These are phyloP conservation scores for Vitis amurensis DNA, from an alignment of 164 flowering plant species.

Conservation along the genomic window DNA sequence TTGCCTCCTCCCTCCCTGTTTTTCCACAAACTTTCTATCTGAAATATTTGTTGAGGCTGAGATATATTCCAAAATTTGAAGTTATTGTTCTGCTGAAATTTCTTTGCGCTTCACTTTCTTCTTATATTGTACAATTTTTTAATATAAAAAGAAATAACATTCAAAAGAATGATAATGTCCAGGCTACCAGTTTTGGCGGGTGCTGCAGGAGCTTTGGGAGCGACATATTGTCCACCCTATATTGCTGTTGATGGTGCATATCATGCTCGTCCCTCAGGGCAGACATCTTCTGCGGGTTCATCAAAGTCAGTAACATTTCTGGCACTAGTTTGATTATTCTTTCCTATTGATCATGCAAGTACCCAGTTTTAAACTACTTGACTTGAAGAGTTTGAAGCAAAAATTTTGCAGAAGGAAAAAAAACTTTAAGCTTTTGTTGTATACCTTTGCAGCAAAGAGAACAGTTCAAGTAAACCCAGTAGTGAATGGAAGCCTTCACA, in stretches of 20 bases:
- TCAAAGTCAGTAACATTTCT: conserved; percentile 49
- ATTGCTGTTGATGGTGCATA: conserved; percentile 79
- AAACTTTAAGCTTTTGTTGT: background rate
- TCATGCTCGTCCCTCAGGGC: conserved; percentile 69
- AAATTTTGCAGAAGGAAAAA: too few species aligned
- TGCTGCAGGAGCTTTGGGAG: conserved; percentile 86
- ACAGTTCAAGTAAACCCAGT: conserved; percentile 40
- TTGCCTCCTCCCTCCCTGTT: too few species aligned
- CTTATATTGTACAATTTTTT: too few species aligned
- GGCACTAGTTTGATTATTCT: background rate
- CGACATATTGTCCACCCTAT: conserved; percentile 73
- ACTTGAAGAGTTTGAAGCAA: too few species aligned
- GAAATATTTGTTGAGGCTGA: too few species aligned
- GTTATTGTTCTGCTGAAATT: background rate
- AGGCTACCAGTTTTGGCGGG: conserved; percentile 94
- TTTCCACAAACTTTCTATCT: too few species aligned
- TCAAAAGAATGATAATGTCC: conserved; percentile 1
- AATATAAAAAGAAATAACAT: too few species aligned
- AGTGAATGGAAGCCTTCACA: conserved; percentile 56
- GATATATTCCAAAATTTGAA: background rate
- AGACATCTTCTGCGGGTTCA: conserved; percentile 49
- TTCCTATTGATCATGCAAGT: background rate
- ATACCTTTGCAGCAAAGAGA: conserved; percentile 60
- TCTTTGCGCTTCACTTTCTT: background rate
- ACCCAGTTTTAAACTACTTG: background rate